Percentiles rank a stretch among this genome's conserved stretches.
These are phyloP conservation scores for Moniliophthora roreri DNA, from an alignment of 1,284 basidiomycete species.

Conservation along the genomic window DNA sequence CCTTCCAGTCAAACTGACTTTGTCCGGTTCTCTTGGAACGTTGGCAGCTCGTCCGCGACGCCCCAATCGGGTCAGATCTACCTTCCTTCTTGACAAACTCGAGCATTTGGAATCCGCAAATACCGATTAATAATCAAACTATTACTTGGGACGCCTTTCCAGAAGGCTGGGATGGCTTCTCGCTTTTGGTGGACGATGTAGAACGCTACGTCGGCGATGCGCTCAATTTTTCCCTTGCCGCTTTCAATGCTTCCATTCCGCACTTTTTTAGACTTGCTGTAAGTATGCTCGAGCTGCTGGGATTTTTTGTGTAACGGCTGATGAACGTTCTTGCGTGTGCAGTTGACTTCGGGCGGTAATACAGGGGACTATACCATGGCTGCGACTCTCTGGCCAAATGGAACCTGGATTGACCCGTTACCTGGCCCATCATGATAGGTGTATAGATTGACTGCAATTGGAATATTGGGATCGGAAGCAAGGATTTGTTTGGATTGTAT, in stretches of 20 bases:
- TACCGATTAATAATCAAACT: constrained; percentile 54
- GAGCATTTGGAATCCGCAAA: constrained; percentile 56
- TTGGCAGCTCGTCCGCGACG: constrained; percentile 76
- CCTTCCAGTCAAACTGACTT: constrained; percentile 3
- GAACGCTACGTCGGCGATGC: constrained; percentile 68
- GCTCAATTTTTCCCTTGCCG: constrained; percentile 67
- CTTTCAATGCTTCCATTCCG: constrained; percentile 59
- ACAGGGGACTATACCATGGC: constrained; percentile 83
- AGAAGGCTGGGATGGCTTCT: constrained; percentile 73
- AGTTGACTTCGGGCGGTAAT: constrained; percentile 55
- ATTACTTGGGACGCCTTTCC: constrained; percentile 66
- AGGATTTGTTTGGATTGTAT: not conserved
- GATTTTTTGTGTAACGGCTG: not conserved
- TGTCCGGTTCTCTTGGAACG: constrained; percentile 8
- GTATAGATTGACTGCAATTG: not conserved
- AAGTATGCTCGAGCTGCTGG: constrained; percentile 32
- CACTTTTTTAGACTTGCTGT: constrained; percentile 87
- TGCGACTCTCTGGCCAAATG: constrained; percentile 76
- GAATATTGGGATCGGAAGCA: no score
- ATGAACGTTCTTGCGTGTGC: constrained; percentile 5
- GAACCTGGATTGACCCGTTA: constrained; percentile 75
- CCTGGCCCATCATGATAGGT: constrained; percentile 57
- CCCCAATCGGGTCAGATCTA: constrained; percentile 63
- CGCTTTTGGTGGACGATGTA: constrained; percentile 84
- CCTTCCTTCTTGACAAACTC: constrained; percentile 77